These are phyloP conservation scores for Pythium rhizo-oryzae DNA, from an alignment of 352 stramenopile genomes.

Conservation along the genomic window DNA sequence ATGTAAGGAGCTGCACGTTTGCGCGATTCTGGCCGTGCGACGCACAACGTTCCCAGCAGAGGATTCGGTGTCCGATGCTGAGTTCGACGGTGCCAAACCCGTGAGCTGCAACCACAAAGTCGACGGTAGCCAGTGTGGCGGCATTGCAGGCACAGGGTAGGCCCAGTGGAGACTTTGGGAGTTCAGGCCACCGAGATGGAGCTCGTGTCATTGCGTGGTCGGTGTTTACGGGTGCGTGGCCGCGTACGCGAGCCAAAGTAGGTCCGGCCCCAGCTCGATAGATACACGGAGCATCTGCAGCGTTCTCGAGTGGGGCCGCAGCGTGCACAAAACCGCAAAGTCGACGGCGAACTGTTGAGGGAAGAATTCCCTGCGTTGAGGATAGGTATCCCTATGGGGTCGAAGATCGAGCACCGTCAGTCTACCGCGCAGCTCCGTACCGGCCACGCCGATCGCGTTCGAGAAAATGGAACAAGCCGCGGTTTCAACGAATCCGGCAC, in stretches of 20 bases:
- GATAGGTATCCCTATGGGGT: too few relatives aligned
- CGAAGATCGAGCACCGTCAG: neutral
- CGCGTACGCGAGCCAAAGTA: conserved; percentile 7
- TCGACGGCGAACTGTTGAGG: neutral
- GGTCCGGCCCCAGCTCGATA: too few relatives aligned
- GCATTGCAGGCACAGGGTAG: too few relatives aligned
- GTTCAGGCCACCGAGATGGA: conserved; percentile 11
- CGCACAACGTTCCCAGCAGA: too few relatives aligned
- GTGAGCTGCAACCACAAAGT: too few relatives aligned
- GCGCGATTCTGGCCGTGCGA: too few relatives aligned
- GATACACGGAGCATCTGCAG: neutral
- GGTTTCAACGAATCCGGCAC: too few relatives aligned
- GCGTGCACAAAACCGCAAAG: neutral
- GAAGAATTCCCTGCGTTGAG: neutral
- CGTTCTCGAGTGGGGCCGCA: neutral
- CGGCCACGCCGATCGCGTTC: too few relatives aligned
- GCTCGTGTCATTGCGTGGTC: neutral
- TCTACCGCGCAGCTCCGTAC: neutral
- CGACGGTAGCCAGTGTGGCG: too few relatives aligned
- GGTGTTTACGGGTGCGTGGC: neutral
- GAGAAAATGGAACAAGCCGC: too few relatives aligned
- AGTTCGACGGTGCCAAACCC: too few relatives aligned
- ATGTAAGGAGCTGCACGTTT: neutral
- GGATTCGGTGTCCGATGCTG: too few relatives aligned
- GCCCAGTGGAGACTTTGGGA: neutral